Conservation (phyloP, 306 rosid species). For the Hippophae gyantsensis region DNA sequence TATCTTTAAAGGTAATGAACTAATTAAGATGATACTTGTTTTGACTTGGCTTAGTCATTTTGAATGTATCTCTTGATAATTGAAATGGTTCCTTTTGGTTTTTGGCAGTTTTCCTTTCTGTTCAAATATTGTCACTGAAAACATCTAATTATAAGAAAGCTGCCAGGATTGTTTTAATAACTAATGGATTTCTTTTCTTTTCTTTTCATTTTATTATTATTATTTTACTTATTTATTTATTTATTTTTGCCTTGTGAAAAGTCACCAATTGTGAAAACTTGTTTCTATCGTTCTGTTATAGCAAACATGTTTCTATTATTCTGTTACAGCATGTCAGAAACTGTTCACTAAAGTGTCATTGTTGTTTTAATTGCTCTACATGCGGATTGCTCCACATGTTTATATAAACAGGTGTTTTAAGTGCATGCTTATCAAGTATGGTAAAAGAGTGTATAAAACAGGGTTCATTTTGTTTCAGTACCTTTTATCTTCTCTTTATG, state of each 20-base stretch:
- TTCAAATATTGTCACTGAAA: no score
- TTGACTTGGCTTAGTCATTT: background rate
- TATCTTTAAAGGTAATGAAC: background rate
- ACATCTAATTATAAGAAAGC: no score
- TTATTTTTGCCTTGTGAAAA: background rate
- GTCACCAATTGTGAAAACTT: background rate
- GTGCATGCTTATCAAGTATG: background rate
- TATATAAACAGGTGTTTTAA: background rate
- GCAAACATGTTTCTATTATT: background rate
- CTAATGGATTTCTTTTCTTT: no score
- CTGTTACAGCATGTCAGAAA: background rate
- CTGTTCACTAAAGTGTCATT: background rate
- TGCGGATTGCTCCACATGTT: no score
- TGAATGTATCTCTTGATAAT: background rate
- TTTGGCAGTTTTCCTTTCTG: background rate
- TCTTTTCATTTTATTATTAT: no score
- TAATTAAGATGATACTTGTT: background rate
- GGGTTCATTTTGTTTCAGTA: slow-evolving; percentile 11
- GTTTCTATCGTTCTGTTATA: background rate
- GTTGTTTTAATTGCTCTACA: no score
- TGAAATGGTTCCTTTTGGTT: background rate
- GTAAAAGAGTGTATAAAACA: background rate
- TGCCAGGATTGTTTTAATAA: no score
- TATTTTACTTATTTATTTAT: no score
- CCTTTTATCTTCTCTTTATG: background rate